phyloP scores from a whole-genome alignment of 768 basidiomycete genomes.

The Auricularia cornea region DNA sequence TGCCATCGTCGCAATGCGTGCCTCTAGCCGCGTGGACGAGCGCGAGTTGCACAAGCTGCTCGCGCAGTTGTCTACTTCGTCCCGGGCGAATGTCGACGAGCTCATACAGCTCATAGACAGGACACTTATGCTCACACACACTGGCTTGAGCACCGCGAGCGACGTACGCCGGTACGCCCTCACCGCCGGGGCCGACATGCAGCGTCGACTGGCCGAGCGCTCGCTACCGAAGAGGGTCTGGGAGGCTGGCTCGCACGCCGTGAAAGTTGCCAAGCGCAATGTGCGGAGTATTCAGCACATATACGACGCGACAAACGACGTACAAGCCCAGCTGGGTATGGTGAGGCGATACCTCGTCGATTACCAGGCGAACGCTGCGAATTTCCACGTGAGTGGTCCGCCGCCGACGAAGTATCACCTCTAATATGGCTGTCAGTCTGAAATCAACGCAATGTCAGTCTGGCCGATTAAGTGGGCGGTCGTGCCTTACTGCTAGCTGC shows the following conservation, averaged over 20 bases:
- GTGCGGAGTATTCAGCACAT: not conserved
- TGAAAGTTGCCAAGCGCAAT: not conserved
- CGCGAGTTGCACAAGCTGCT: not conserved
- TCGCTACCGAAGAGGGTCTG: conserved; percentile 1
- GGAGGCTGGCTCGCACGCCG: not conserved
- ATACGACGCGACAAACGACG: not conserved
- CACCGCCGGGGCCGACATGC: not conserved
- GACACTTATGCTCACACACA: not conserved
- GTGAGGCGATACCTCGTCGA: not conserved
- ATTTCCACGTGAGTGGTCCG: not conserved
- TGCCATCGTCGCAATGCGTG: not conserved
- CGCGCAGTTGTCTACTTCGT: not conserved
- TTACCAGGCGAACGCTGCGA: not conserved
- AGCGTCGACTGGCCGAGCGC: conserved; percentile 1
- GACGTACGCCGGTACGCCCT: not conserved
- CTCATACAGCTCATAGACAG: not conserved
- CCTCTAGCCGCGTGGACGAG: not conserved
- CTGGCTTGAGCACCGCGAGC: not conserved
- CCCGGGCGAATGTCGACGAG: not conserved
- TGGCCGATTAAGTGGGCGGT: not conserved
- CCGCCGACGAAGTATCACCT: not conserved
- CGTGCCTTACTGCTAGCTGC: not conserved
- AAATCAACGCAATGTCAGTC: not conserved
- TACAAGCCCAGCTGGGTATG: not conserved
- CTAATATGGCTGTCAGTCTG: not conserved